Percentiles rank a stretch among this genome's conserved stretches.
phyloP scores from a whole-genome alignment of 768 basidiomycete genomes.

The Myochromella boudieri region DNA sequence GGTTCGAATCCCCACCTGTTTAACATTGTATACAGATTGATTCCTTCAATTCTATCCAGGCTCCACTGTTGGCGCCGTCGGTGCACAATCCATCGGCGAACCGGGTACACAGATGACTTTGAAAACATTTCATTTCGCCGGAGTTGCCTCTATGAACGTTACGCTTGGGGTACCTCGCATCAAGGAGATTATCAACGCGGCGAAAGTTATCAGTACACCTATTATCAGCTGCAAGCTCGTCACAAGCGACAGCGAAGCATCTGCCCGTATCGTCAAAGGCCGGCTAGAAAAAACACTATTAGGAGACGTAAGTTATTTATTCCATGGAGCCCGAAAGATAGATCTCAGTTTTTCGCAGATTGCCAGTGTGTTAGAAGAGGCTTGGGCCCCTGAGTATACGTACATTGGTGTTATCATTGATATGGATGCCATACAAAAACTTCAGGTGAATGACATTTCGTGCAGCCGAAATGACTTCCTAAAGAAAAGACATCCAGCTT shows the following conservation, averaged over 20 bases:
- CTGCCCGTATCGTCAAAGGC: constrained; percentile 96
- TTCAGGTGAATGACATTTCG: constrained; percentile 58
- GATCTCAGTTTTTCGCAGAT: constrained; percentile 48
- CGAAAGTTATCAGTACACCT: constrained; percentile 95
- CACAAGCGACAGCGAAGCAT: constrained; percentile 81
- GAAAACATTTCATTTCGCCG: constrained; percentile 99
- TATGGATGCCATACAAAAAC: constrained; percentile 79
- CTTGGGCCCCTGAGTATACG: constrained; percentile 91
- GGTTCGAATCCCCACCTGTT: constrained; percentile 38
- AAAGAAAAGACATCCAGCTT: constrained; percentile 47
- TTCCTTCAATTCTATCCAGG: constrained; percentile 42
- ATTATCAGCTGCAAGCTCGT: constrained; percentile 97
- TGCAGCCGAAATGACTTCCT: not conserved
- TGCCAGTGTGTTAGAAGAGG: constrained; percentile 91
- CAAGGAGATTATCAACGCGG: constrained; percentile 99
- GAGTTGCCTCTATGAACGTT: constrained; percentile 99
- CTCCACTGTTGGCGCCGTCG: constrained; percentile 97
- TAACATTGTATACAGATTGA: not conserved
- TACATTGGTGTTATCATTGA: constrained; percentile 95
- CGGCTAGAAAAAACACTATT: constrained; percentile 92
- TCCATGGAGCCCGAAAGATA: not conserved
- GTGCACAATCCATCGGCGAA: constrained; percentile 98
- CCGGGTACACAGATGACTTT: constrained; percentile 99
- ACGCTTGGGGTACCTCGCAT: constrained; percentile 99
- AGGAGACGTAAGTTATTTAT: constrained; percentile 68